Percentiles rank a stretch among this genome's conserved stretches.
These are phyloP conservation scores for Cyberlindnera maclurae DNA, from an alignment of 805 yeast genomes.

Conservation along the genomic window DNA sequence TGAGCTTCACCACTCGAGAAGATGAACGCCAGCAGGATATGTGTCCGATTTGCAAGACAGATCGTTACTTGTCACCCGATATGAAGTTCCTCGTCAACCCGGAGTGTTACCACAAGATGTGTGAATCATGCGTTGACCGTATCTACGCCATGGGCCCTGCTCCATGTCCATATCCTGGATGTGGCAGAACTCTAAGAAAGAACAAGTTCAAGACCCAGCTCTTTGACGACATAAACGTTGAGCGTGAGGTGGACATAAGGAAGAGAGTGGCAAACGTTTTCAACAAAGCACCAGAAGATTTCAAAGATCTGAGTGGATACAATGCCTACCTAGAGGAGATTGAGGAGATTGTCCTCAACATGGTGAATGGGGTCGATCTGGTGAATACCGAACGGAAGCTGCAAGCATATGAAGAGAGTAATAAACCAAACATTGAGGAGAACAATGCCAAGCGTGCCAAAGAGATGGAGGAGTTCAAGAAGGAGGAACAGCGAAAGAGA, in stretches of 20 bases:
- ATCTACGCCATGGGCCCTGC: conserved; percentile 94
- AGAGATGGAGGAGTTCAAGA: conserved; percentile 58
- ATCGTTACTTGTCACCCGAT: conserved; percentile 87
- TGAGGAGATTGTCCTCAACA: conserved; percentile 72
- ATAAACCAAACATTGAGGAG: conserved; percentile 67
- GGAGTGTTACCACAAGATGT: conserved; percentile 96
- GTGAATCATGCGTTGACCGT: conserved; percentile 94
- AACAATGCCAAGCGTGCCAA: conserved; percentile 69
- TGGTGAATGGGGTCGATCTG: conserved; percentile 62
- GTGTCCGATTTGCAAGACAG: conserved; percentile 97
- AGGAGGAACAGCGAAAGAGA: conserved; percentile 61
- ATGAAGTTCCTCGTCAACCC: conserved; percentile 90
- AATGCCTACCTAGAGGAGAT: conserved; percentile 78
- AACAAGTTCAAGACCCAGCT: conserved; percentile 87
- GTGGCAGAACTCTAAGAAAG: conserved; percentile 81
- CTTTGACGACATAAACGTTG: conserved; percentile 86
- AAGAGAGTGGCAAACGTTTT: conserved; percentile 68
- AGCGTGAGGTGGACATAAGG: conserved; percentile 87
- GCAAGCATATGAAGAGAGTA: conserved; percentile 61
- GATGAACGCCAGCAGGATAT: conserved; percentile 52
- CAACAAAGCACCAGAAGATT: conserved; percentile 75
- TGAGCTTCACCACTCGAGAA: neutral
- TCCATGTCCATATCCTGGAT: conserved; percentile 89
- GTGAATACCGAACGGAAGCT: conserved; percentile 62
- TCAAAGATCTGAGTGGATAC: conserved; percentile 47